These are phyloP conservation scores for Penicillium sp. DNA, from an alignment of 2,329 filamentous ascomycete genomes.

Conservation along the genomic window DNA sequence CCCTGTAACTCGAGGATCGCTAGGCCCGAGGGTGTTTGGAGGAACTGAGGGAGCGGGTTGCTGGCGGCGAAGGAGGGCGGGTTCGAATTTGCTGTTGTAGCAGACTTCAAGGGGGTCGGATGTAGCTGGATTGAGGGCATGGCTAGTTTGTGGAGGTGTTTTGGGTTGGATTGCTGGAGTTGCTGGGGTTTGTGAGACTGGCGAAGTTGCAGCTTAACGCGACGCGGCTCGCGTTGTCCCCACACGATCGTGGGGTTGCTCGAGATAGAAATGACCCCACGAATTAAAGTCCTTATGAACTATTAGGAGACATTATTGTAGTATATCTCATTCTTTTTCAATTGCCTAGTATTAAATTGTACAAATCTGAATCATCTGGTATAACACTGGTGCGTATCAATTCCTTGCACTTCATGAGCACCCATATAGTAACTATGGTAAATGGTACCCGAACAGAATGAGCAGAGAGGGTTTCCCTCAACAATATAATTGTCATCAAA, in stretches of 20 bases:
- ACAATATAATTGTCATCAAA: background rate
- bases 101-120: constrained; percentile 23
- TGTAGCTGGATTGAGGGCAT: constrained; percentile 50
- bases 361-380: too few relatives aligned
- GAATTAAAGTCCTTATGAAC: background rate
- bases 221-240: constrained; percentile 25
- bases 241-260: constrained; percentile 9
- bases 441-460: background rate
- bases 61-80: constrained; percentile 10
- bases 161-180: background rate
- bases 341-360: too few relatives aligned
- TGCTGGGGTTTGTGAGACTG: background rate
- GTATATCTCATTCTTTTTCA: too few relatives aligned
- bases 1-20: constrained; percentile 93
- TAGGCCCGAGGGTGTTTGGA: constrained; percentile 86
- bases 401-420: too few relatives aligned
- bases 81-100: background rate
- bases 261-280: background rate
- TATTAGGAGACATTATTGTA: background rate
- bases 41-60: constrained; percentile 75
- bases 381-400: too few relatives aligned
- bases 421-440: too few relatives aligned
- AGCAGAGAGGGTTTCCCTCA: background rate
- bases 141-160: background rate
- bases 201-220: constrained; percentile 8